Evolutionary conservation across 345 rosid species (phyloP), one percentile per base, ranked within the genome.

Genomic region (Melastoma malabathricum): DNA sequence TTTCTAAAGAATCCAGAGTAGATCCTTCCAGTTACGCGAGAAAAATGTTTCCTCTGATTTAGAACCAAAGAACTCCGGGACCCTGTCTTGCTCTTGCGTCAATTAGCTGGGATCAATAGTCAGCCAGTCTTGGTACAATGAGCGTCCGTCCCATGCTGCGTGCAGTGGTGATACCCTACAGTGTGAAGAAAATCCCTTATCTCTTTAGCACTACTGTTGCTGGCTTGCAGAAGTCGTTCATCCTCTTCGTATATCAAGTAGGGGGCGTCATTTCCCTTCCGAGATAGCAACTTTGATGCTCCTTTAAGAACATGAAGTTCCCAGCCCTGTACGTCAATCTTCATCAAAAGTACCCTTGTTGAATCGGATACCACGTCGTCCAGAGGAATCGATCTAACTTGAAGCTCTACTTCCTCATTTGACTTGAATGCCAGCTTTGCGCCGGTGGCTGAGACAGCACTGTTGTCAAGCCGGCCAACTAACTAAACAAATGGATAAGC

Each of bases 261-360:
- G 2, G 98, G 98, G 46, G 97, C 90, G 60, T 84, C 83, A 14
- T 71, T 48, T 22, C 78, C 78, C 54, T 81, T 79, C 73, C 94
- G 71, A 0, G 85, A 84, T 3, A 92, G 72, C 18, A 92, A 64
- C 70, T 81, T 84, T 49, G 70, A 39, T 15, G 97, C 94, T 9
- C 98, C 98, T 58, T 77, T 92, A 55, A 92, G 46, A 10, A 92
- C 98, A 50, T 87, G 97, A 68, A 79, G 73, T 63, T 92, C 97
- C 97, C 98, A 92, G 52, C 97, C 98, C 67, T 87, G 98, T 61
- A 92, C 97, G 49, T 92, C 98, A 46, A 87, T 78, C 72, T 92
- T 87, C 52, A 92, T 60, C 43, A 92, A 68, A 61, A 83, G 69
- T 55, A 92, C 81, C 2, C 72, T 59, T 54, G 76, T 77, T 3